Conservation (phyloP, 768 basidiomycete genomes). For the Auriscalpium microsporum region DNA sequence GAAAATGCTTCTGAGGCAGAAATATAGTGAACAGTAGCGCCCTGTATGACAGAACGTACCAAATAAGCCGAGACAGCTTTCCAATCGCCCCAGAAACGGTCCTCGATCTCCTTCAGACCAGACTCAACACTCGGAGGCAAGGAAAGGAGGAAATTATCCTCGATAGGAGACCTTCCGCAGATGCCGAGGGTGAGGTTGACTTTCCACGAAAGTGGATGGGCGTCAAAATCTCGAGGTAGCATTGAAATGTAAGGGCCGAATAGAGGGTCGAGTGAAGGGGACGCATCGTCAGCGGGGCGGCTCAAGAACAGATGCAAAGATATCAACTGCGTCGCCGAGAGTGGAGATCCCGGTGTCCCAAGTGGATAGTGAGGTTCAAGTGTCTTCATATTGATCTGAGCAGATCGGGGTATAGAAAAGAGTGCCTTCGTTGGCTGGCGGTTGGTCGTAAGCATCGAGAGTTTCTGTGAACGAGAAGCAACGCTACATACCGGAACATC, state of each 20-base stretch:
- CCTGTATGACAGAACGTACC: not conserved
- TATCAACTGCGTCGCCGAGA: slow-evolving; percentile 68
- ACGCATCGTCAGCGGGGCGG: slow-evolving; percentile 33
- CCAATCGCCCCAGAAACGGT: not conserved
- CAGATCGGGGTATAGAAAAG: slow-evolving; percentile 60
- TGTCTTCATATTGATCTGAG: slow-evolving; percentile 68
- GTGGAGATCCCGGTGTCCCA: slow-evolving; percentile 10
- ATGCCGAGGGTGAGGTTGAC: slow-evolving; percentile 21
- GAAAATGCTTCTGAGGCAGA: too few species aligned
- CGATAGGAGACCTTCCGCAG: slow-evolving; percentile 12
- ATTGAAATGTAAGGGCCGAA: slow-evolving; percentile 76
- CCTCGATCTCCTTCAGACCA: not conserved
- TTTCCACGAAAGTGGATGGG: slow-evolving; percentile 80
- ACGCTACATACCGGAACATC: slow-evolving; percentile 32
- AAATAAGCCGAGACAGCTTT: not conserved
- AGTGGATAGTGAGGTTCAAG: slow-evolving; percentile 51
- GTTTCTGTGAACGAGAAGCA: not conserved
- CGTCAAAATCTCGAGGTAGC: slow-evolving; percentile 63
- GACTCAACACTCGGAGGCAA: slow-evolving; percentile 34
- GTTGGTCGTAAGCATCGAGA: not conserved
- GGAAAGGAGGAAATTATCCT: slow-evolving; percentile 26
- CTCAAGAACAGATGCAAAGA: slow-evolving; percentile 74
- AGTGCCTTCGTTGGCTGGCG: slow-evolving; percentile 25
- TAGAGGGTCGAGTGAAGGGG: slow-evolving; percentile 40
- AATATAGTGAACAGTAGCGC: too few species aligned